phyloP scores from a whole-genome alignment of 495 filamentous ascomycete species.

The Pseudomonodictys pantanalensis region DNA sequence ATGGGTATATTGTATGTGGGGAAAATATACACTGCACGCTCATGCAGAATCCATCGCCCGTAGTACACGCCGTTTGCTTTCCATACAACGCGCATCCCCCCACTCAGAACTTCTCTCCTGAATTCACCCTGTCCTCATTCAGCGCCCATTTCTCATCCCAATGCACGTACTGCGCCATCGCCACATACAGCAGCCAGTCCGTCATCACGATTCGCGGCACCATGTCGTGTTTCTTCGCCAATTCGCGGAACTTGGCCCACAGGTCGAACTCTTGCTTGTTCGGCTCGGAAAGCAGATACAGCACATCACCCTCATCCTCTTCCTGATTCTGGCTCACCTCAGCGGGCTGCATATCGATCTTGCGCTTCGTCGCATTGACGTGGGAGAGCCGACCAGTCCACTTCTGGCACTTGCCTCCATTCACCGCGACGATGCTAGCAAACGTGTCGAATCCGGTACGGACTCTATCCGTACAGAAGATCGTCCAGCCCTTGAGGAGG shows the following conservation, averaged over 20 bases:
- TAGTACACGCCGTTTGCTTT: too few species aligned
- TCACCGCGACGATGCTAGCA: conserved; percentile 76
- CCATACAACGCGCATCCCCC: too few species aligned
- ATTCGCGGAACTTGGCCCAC: conserved; percentile 75
- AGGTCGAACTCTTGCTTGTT: conserved; percentile 62
- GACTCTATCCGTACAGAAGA: conserved; percentile 78
- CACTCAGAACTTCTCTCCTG: neutral
- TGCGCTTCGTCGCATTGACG: conserved; percentile 48
- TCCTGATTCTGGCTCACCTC: conserved; percentile 50
- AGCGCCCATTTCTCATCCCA: conserved; percentile 60
- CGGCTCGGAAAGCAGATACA: conserved; percentile 33
- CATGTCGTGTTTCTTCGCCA: conserved; percentile 69
- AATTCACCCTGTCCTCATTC: conserved; percentile 32
- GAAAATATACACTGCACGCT: too few species aligned
- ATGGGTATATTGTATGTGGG: too few species aligned
- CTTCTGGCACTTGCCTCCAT: conserved; percentile 77
- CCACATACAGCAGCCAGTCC: conserved; percentile 87
- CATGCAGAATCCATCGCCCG: conserved; percentile 2
- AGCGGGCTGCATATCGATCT: conserved; percentile 41
- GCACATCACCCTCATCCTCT: conserved; percentile 52
- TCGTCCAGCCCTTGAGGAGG: conserved; percentile 66
- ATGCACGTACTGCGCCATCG: conserved; percentile 75
- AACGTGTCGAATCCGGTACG: conserved; percentile 79
- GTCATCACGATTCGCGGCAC: conserved; percentile 70
- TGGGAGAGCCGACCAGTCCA: conserved; percentile 67